phyloP scores from a whole-genome alignment of 2,329 filamentous ascomycete species.

The Acephala macrosclerotiorum region DNA sequence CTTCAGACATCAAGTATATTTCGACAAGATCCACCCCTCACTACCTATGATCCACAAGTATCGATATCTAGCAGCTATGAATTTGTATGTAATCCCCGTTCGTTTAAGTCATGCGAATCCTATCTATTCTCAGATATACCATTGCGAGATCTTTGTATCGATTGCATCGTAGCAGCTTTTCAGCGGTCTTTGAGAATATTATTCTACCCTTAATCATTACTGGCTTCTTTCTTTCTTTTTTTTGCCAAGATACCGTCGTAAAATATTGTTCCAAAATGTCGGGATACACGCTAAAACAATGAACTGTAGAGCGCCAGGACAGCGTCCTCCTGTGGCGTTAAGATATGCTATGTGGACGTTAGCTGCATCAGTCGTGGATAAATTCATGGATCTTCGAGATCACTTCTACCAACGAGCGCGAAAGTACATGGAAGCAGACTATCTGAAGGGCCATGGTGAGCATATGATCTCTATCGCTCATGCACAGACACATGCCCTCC shows the following conservation, averaged over 20 bases:
- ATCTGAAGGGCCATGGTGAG: constrained; percentile 92
- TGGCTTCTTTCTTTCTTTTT: background rate
- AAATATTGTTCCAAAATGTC: background rate
- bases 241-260: background rate
- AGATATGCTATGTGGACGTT: constrained; percentile 97
- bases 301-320: constrained; percentile 69
- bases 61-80: constrained; percentile 87
- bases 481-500: constrained; percentile 82
- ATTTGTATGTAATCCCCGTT: constrained; percentile 60
- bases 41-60: constrained; percentile 89
- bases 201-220: too few species aligned
- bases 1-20: constrained; percentile 79
- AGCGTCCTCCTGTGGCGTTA: constrained; percentile 85
- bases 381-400: constrained; percentile 79
- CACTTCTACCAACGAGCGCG: constrained; percentile 90
- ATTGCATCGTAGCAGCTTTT: too few species aligned
- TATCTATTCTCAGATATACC: background rate
- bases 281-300: constrained; percentile 22
- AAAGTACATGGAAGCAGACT: constrained; percentile 89
- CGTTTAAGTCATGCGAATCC: background rate
- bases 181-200: too few species aligned
- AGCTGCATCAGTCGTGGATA: constrained; percentile 85
- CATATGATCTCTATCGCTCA: constrained; percentile 85
- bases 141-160: too few species aligned
- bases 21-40: constrained; percentile 87